Conservation (phyloP, 192 early-diverging fungal genomes). For the Coemansia sp. region DNA sequence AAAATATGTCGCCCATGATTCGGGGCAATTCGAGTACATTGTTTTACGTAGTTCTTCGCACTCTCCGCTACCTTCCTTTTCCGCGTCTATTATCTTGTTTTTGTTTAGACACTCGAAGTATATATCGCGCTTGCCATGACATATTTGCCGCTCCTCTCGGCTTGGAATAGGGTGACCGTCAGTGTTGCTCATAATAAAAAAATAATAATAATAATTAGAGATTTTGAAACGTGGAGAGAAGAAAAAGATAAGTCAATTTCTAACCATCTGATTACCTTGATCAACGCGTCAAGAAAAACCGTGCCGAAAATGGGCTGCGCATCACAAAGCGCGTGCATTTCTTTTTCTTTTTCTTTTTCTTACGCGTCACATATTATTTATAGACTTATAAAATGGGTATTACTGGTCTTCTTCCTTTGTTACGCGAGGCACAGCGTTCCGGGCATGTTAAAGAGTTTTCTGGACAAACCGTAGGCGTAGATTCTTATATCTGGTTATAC, state of each 20-base stretch:
- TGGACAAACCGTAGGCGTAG: conserved; percentile 79
- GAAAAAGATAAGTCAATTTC: not conserved
- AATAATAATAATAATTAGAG: not conserved
- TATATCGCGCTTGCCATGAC: conserved; percentile 79
- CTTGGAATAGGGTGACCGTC: conserved; percentile 55
- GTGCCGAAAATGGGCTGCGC: not conserved
- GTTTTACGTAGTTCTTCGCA: conserved; percentile 47
- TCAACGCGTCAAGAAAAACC: no score
- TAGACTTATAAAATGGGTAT: conserved; percentile 82
- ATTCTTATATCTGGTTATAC: conserved; percentile 97
- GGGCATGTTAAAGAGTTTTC: conserved; percentile 74
- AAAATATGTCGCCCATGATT: conserved; percentile 47
- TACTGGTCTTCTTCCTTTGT: conserved; percentile 76
- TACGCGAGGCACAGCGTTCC: conserved; percentile 71
- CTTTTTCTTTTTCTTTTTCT: not conserved
- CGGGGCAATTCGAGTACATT: conserved; percentile 39
- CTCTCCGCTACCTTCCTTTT: conserved; percentile 35
- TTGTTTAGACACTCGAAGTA: conserved; percentile 79
- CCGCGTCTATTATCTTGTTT: conserved; percentile 63
- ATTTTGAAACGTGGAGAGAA: not conserved
- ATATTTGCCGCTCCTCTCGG: conserved; percentile 65
- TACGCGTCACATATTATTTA: not conserved
- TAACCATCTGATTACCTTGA: no score
- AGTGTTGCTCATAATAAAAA: not conserved
- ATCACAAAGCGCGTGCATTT: not conserved